Base-by-base conservation (phyloP, 768 basidiomycete genomes). In the Clathrus columnatus region DNA sequence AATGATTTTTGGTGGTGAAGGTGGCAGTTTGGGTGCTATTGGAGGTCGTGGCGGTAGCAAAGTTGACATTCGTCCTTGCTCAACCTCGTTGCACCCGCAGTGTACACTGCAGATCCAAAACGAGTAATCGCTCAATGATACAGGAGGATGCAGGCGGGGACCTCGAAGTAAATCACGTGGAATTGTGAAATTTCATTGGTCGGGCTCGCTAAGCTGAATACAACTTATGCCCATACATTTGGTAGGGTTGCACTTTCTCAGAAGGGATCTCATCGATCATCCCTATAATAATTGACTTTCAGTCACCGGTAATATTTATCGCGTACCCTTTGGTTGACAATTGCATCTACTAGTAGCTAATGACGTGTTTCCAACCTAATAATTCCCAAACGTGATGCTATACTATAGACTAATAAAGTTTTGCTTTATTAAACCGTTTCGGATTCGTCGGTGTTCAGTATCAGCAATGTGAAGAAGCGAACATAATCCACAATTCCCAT, bases 371-470 rank as follows among this genome's bases (percentile, higher is more conserved):
- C 11, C 4, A 36, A 32, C 7, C 16, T 11, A 14, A 36, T n/a
- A 36, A 36, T 32, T 32, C 16, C 36, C n/a, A 36, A n/a, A 14
- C 2, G 36, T 36, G 30, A 32, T n/a, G n/a, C n/a, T n/a, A n/a
- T n/a, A n/a, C n/a, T n/a, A n/a, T n/a, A n/a, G n/a, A n/a, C 7
- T 32, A 32, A 32, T 32, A 32, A 32, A 36, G 36, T 36, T 36
- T 3, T 36, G 14, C 10, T n/a, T 46, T 16, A 47, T 53, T 48
- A 60, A 42, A 60, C 46, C 5, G 49, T 24, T 27, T 27, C 32
- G 26, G 76, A 70, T 63, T 87, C 85, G 55, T 87, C 85, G 1
- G 73, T 75, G 59, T 87, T 88, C 41, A 88, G 70, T 18, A 88
- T 79, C 30, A 87, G 69, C 2, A 75, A 75, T 1, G 76, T 70